A percentile compares a stretch with the other conserved stretches of the same genome.
These are phyloP conservation scores for Cyamopsis tetragonoloba DNA, from an alignment of 306 rosid species.

Conservation along the genomic window DNA sequence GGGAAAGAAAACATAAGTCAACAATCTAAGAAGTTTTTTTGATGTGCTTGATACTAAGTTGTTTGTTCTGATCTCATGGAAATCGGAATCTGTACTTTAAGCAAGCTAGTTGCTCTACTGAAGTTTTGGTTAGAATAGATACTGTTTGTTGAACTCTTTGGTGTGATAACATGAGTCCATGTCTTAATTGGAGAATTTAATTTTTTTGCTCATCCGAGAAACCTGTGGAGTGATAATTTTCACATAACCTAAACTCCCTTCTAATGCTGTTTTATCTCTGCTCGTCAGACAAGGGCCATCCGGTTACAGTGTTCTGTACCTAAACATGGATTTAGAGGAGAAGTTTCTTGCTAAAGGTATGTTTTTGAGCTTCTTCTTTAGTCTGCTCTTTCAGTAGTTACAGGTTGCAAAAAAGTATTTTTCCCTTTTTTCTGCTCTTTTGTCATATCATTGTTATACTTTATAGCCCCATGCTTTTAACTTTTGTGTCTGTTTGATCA, in stretches of 20 bases:
- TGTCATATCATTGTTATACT: neutral
- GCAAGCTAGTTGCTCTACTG: neutral
- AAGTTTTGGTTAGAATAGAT: neutral
- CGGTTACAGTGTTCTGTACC: slow-evolving; percentile 12
- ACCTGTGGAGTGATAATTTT: neutral
- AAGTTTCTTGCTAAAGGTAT: slow-evolving; percentile 62
- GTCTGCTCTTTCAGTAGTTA: slow-evolving; percentile 6
- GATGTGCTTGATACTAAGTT: slow-evolving; percentile 1
- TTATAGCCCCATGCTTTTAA: slow-evolving; percentile 9
- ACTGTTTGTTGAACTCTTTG: slow-evolving; percentile 12
- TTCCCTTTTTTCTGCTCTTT: neutral
- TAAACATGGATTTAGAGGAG: slow-evolving; percentile 65
- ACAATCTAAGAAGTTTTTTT: neutral
- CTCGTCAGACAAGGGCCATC: slow-evolving; percentile 39
- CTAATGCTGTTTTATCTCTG: slow-evolving; percentile 7
- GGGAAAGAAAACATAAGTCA: neutral
- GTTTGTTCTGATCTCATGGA: neutral
- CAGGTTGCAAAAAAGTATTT: neutral
- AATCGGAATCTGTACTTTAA: neutral
- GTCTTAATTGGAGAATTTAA: neutral
- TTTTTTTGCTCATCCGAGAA: neutral
- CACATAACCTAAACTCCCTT: neutral
- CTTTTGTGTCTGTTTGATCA: neutral
- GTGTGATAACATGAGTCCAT: neutral
- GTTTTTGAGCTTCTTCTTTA: slow-evolving; percentile 21